A percentile compares a stretch with the other conserved stretches of the same genome.
Conservation (phyloP, 257 asterid species). For the Marsdenia floribunda region DNA sequence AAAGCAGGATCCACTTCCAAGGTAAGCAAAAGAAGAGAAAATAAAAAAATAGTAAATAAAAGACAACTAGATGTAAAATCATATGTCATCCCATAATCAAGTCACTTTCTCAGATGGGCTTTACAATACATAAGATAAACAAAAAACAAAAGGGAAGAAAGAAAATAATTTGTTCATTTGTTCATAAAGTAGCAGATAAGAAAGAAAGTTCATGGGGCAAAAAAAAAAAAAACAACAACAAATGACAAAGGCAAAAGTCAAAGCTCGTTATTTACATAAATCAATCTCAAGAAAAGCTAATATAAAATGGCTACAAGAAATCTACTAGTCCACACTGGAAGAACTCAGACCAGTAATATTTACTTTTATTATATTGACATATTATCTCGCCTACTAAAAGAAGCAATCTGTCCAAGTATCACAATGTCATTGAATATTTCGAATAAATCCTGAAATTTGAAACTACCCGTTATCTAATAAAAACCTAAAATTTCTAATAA, state of each 20-base stretch:
- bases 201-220: no score
- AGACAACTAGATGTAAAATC: no score
- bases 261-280: neutral
- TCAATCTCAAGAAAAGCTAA: neutral
- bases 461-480: no score
- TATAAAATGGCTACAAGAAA: neutral
- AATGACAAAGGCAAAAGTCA: neutral
- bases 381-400: neutral
- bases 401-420: neutral
- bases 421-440: neutral
- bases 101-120: no score
- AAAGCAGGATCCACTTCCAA: neutral
- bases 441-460: no score
- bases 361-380: neutral
- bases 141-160: no score
- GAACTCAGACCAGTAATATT: neutral
- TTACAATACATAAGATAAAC: no score
- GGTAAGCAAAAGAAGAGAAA: neutral
- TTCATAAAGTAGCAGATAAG: no score
- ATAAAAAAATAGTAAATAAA: neutral
- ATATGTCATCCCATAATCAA: no score
- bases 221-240: no score
- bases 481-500: no score
- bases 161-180: no score
- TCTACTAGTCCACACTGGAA: neutral